A percentile compares a stretch with the other conserved stretches of the same genome.
These are phyloP conservation scores for Fusarium poae DNA, from an alignment of 2,329 filamentous ascomycete genomes.

Conservation along the genomic window DNA sequence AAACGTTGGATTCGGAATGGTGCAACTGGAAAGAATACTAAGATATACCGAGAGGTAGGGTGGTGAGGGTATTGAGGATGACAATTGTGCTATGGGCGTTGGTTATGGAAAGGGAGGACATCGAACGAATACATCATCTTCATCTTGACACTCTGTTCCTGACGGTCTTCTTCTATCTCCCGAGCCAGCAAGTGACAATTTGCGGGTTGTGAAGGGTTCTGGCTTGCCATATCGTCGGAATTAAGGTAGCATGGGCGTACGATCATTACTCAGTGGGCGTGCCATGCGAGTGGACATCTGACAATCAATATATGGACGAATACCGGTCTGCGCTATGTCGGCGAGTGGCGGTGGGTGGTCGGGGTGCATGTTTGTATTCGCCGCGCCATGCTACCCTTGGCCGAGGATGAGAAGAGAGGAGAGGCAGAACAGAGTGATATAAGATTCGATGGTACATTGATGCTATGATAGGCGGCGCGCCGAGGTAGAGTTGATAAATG, in stretches of 20 bases:
- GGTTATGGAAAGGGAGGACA: conserved; percentile 9
- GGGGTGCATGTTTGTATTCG: conserved; percentile 33
- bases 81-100: conserved; percentile 1
- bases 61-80: conserved; percentile 1
- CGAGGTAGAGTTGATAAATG: conserved; percentile 7
- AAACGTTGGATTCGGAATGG: conserved; percentile 26
- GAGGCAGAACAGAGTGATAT: conserved; percentile 17
- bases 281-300: conserved; percentile 25
- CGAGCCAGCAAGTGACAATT: conserved; percentile 16
- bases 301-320: conserved; percentile 28
- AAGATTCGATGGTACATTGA: conserved; percentile 8
- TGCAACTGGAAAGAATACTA: conserved; percentile 23
- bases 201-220: conserved; percentile 27
- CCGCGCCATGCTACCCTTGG: conserved; percentile 36
- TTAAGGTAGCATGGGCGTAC: conserved; percentile 31
- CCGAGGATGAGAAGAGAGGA: conserved; percentile 16
- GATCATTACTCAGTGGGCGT: conserved; percentile 28
- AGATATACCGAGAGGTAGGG: not conserved
- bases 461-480: conserved; percentile 21
- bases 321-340: conserved; percentile 24
- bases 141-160: conserved; percentile 15
- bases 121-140: not conserved
- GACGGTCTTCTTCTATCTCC: conserved; percentile 26
- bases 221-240: conserved; percentile 32
- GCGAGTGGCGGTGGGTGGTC: conserved; percentile 22